Conservation (phyloP, 805 yeast species). For the Wickerhamomyces rabaulensis region DNA sequence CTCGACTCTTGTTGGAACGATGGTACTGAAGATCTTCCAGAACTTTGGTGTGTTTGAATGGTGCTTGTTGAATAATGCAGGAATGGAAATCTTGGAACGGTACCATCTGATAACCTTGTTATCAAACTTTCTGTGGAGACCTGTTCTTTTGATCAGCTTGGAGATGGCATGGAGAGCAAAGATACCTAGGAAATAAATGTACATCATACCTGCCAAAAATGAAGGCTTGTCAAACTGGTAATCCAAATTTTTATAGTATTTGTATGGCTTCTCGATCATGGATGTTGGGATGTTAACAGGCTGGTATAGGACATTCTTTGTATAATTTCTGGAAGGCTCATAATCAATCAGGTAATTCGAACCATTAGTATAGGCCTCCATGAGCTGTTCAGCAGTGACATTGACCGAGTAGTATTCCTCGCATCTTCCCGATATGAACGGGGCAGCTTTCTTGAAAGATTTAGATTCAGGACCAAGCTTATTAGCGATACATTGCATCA, state of each 20-base stretch:
- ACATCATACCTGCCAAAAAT: conserved; percentile 26
- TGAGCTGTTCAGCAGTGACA: too few relatives aligned
- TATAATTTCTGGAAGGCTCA: too few relatives aligned
- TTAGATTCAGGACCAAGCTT: too few relatives aligned
- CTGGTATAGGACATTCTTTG: conserved; percentile 5
- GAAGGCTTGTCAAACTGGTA: conserved; percentile 16
- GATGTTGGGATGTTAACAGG: conserved; percentile 10
- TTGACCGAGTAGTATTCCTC: too few relatives aligned
- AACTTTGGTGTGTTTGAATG: conserved; percentile 6
- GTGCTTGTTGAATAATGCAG: conserved; percentile 16
- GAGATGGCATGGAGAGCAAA: conserved; percentile 30
- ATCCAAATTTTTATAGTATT: conserved; percentile 5
- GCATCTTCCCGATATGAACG: too few relatives aligned
- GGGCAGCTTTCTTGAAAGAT: too few relatives aligned
- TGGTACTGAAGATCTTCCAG: conserved; percentile 7
- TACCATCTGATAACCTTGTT: conserved; percentile 14
- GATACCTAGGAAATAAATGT: conserved; percentile 34
- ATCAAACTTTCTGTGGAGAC: conserved; percentile 18
- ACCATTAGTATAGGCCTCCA: too few relatives aligned
- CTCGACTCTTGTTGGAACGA: conserved; percentile 22
- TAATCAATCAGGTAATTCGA: too few relatives aligned
- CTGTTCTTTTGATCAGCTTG: conserved; percentile 25
- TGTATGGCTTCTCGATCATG: background rate
- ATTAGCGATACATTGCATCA: too few relatives aligned
- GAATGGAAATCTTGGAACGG: conserved; percentile 17